Evolutionary conservation across 106 monocot species (phyloP).

Genomic region (Platanthera guangdongensis): DNA sequence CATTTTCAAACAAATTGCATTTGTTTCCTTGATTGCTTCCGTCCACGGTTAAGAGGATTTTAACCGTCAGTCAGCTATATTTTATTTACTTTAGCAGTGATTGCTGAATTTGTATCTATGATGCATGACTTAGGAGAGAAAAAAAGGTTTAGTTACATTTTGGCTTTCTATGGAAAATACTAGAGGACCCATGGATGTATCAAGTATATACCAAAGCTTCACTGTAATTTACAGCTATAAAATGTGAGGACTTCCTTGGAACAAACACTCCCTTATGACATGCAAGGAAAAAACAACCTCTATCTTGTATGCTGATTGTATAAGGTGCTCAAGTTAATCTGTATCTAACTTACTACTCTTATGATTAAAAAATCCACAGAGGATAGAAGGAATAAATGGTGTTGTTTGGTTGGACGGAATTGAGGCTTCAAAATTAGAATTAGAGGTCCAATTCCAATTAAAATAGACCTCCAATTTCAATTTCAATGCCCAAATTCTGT

Average conservation of each 20-base stretch:
- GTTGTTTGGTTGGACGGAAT: no score
- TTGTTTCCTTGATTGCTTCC: background rate
- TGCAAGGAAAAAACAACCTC: background rate
- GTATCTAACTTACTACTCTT: no score
- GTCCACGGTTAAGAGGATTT: background rate
- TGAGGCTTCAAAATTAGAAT: no score
- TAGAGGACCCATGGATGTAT: background rate
- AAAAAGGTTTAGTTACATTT: background rate
- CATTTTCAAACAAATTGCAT: background rate
- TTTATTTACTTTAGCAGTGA: background rate
- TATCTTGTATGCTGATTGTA: background rate
- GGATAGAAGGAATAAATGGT: no score
- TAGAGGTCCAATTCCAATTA: no score
- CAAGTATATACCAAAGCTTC: background rate
- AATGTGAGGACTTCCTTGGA: background rate
- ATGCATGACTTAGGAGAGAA: background rate
- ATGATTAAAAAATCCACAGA: no score
- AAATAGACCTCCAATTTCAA: no score
- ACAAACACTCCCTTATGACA: background rate
- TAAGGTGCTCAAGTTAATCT: no score
- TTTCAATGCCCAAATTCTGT: no score
- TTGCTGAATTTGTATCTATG: background rate
- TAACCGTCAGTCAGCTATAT: background rate
- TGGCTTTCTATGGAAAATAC: background rate
- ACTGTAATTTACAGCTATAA: background rate